Percentiles rank a stretch among this genome's conserved stretches.
Evolutionary conservation across 345 rosid species (phyloP).

Genomic region (Gossypium arboreum): DNA sequence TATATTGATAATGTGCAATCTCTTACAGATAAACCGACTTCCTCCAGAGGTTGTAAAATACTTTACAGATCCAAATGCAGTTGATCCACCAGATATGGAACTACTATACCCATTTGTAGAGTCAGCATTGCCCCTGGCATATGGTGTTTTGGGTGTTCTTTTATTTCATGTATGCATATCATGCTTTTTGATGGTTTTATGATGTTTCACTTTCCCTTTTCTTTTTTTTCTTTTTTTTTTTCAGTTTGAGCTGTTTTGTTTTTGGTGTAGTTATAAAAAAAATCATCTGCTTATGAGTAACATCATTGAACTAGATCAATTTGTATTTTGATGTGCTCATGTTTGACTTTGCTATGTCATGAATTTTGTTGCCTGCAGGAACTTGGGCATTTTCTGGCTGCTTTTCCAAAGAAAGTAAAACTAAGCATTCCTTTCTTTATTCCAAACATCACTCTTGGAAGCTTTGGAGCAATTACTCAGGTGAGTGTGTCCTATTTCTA

Average conservation of each 20-base stretch:
- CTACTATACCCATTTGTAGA: constrained; percentile 85
- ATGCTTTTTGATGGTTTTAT: background rate
- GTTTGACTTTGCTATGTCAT: constrained; percentile 1
- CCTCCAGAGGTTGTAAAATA: constrained; percentile 91
- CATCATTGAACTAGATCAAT: background rate
- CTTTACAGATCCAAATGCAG: constrained; percentile 88
- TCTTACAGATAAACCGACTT: constrained; percentile 76
- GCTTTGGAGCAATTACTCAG: constrained; percentile 98
- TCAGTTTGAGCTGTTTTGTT: background rate
- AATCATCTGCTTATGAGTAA: background rate
- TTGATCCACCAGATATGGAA: constrained; percentile 89
- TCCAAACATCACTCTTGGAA: constrained; percentile 95
- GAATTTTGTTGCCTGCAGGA: constrained; percentile 51
- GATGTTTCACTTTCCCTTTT: background rate
- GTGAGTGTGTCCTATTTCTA: constrained; percentile 26
- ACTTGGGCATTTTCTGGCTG: constrained; percentile 84
- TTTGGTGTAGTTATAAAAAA: background rate
- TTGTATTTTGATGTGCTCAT: background rate
- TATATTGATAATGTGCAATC: constrained; percentile 18
- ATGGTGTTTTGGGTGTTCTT: constrained; percentile 84
- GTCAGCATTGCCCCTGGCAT: constrained; percentile 86
- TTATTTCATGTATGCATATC: constrained; percentile 72
- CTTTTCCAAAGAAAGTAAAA: constrained; percentile 86
- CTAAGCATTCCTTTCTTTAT: constrained; percentile 90
- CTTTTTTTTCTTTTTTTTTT: background rate